These are phyloP conservation scores for Austroboletus festivus DNA, from an alignment of 768 basidiomycete genomes.

Conservation along the genomic window DNA sequence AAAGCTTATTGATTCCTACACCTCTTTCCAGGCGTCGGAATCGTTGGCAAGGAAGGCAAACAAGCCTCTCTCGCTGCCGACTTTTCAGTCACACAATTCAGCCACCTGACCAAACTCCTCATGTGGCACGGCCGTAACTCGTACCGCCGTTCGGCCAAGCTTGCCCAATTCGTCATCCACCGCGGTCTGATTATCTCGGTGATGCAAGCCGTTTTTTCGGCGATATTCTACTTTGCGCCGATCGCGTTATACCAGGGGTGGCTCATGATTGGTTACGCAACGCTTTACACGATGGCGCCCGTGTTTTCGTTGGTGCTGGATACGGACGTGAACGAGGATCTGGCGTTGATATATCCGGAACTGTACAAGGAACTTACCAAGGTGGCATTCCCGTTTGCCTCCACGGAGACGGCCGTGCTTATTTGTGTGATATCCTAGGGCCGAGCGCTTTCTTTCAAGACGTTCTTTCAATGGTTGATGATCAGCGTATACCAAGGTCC, in stretches of 20 bases:
- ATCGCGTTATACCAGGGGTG: slow-evolving; percentile 98
- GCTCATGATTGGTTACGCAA: slow-evolving; percentile 96
- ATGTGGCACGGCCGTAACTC: slow-evolving; percentile 99
- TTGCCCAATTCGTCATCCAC: slow-evolving; percentile 98
- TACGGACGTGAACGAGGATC: slow-evolving; percentile 91
- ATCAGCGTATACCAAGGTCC: slow-evolving; percentile 96
- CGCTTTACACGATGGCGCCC: slow-evolving; percentile 96
- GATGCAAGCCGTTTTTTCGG: slow-evolving; percentile 96
- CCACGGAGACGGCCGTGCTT: not conserved
- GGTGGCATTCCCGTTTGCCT: slow-evolving; percentile 38
- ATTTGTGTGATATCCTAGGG: slow-evolving; percentile 53
- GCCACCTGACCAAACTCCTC: slow-evolving; percentile 89
- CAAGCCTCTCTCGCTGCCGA: slow-evolving; percentile 99
- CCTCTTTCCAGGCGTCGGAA: slow-evolving; percentile 71
- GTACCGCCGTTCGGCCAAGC: slow-evolving; percentile 95
- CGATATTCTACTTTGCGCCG: slow-evolving; percentile 91
- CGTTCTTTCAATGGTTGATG: slow-evolving; percentile 97
- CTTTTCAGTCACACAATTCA: slow-evolving; percentile 97
- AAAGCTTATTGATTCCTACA: not conserved
- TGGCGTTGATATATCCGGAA: slow-evolving; percentile 94
- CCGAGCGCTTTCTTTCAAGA: slow-evolving; percentile 92
- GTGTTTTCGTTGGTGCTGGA: slow-evolving; percentile 97
- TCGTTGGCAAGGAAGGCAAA: slow-evolving; percentile 98
- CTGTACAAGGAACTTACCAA: slow-evolving; percentile 97
- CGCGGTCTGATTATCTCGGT: slow-evolving; percentile 95